A percentile compares a stretch with the other conserved stretches of the same genome.
Evolutionary conservation across 1,284 basidiomycete genomes (phyloP).

Genomic region (Heterobasidion irregulare): DNA sequence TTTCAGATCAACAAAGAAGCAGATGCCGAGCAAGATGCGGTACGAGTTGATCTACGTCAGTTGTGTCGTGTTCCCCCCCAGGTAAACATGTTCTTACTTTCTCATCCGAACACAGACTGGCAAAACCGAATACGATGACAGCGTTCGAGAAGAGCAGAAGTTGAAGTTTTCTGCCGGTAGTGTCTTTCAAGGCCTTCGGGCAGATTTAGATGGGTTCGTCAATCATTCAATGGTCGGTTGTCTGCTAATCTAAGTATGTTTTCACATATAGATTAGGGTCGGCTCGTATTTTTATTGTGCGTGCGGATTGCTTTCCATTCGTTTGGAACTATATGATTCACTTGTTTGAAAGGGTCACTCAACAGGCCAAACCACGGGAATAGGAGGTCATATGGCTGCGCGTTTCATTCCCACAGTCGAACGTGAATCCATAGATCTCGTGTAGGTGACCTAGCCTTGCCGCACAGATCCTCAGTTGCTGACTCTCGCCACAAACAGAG

Average conservation of each 20-base stretch:
- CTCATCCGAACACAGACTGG: constrained; percentile 51
- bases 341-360: constrained; percentile 50
- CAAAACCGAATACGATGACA: constrained; percentile 82
- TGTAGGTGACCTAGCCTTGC: constrained; percentile 36
- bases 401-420: constrained; percentile 97
- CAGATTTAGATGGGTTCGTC: constrained; percentile 71
- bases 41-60: constrained; percentile 84
- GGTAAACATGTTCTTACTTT: background rate
- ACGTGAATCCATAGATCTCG: constrained; percentile 87
- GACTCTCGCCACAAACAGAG: constrained; percentile 33
- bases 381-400: constrained; percentile 87
- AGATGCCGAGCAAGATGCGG: constrained; percentile 72
- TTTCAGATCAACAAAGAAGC: constrained; percentile 92
- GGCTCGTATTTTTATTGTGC: constrained; percentile 73
- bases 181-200: constrained; percentile 81
- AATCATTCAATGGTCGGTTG: background rate
- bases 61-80: constrained; percentile 6
- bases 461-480: constrained; percentile 14
- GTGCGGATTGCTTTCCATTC: constrained; percentile 11
- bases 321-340: constrained; percentile 2
- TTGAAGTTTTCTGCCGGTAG: constrained; percentile 57
- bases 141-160: constrained; percentile 55
- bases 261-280: constrained; percentile 41
- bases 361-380: constrained; percentile 89
- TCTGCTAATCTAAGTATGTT: background rate